Base-by-base conservation (phyloP, 768 basidiomycete species). In the Favolaschia claudopus region DNA sequence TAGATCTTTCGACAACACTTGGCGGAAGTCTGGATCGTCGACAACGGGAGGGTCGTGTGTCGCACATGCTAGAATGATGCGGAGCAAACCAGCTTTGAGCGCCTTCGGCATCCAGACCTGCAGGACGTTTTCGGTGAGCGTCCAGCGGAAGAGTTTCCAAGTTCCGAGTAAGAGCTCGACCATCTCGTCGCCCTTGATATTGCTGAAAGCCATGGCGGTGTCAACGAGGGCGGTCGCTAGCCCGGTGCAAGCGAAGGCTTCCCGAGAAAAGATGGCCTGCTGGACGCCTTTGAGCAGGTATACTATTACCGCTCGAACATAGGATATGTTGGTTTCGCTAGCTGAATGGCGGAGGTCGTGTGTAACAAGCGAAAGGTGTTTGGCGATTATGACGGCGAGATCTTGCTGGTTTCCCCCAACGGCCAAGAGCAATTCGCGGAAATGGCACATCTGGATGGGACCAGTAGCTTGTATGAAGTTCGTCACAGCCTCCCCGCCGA, bases 61-160 rank as follows among this genome's bases (percentile, higher is more conserved):
- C 1, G 43, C 34, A 17, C 32, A 45, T 1, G 53, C 53, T 13
- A 55, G 34, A 28, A 46, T 38, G 7, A 36, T 44, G n/a, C 53
- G 53, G 10, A 55, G 36, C 17, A 55, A 28, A 4, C 53, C 53
- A 14, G 43, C 33, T 10, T 38, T 44, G 12, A 55, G 33, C n/a
- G 44, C 34, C 6, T 1, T 1, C 17, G 53, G 53, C 34, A 55
- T 38, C 32, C 42, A 55, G 2, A 20, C 7, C 20, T 46, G 24
- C 10, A 46, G 17, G 0, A 32, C 40, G 17, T 32, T 40, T 33
- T 46, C 33, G 6, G 44, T 33, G 3, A 20, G 13, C 20, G 14
- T 24, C 53, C 53, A 55, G n/a, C 33, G 43, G 8, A 55, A 13
- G 6, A 55, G 43, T 22, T 54, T 20, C 42, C 40, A 55, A 2